Percentiles rank a stretch among this genome's conserved stretches.
phyloP scores from a whole-genome alignment of 306 rosid species.

The Bauhinia variegata region DNA sequence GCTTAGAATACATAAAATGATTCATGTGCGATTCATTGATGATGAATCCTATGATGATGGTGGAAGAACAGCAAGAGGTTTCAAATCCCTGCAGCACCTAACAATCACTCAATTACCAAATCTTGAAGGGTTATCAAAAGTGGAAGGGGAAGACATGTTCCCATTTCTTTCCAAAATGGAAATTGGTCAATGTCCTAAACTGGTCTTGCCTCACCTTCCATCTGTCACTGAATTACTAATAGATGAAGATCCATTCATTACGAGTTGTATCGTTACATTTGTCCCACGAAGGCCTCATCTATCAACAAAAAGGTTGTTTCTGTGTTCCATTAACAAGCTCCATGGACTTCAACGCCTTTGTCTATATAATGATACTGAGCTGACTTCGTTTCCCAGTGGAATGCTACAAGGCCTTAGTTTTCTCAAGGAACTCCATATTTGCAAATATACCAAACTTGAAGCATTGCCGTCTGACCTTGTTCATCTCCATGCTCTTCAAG shows the following conservation, averaged over 20 bases:
- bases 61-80: not conserved
- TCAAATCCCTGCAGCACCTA: not conserved
- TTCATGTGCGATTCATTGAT: not conserved
- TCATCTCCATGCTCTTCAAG: not conserved
- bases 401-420: constrained; percentile 32
- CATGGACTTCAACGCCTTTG: constrained; percentile 12
- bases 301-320: not conserved
- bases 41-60: not conserved
- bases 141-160: not conserved
- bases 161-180: not conserved
- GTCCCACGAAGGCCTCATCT: too few relatives aligned
- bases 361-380: not conserved
- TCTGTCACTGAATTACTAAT: not conserved
- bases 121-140: not conserved
- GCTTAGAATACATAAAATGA: not conserved
- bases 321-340: constrained; percentile 6
- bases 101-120: not conserved
- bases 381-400: constrained; percentile 29
- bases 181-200: not conserved
- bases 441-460: not conserved
- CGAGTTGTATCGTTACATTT: too few relatives aligned
- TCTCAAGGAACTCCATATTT: constrained; percentile 12
- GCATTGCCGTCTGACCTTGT: not conserved
- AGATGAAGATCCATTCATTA: too few relatives aligned
- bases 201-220: not conserved